Evolutionary conservation across 208 protist species (phyloP).

Genomic region (Wallacemonas sp.): DNA sequence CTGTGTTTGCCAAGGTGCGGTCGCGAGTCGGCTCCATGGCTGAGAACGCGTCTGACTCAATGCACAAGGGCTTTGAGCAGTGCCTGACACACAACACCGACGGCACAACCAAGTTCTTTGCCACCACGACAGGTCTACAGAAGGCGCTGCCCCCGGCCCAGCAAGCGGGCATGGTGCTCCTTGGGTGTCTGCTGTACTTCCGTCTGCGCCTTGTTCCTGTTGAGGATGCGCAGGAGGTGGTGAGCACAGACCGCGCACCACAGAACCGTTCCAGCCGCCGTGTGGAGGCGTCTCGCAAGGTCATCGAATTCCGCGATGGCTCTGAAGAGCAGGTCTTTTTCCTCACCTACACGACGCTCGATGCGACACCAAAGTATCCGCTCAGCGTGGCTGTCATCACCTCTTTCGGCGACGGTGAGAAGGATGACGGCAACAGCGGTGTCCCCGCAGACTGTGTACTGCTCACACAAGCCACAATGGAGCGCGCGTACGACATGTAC

Average conservation of each 20-base stretch:
- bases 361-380: constrained; percentile 41
- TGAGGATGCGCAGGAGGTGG: neutral
- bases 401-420: constrained; percentile 15
- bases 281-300: constrained; percentile 19
- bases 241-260: neutral
- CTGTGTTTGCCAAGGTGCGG: constrained; percentile 53
- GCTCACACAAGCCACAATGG: constrained; percentile 53
- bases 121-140: constrained; percentile 62
- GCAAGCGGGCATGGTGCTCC: constrained; percentile 62
- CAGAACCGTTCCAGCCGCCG: constrained; percentile 31
- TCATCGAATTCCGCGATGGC: constrained; percentile 44
- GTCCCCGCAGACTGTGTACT: constrained; percentile 48
- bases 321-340: constrained; percentile 56
- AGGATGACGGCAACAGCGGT: constrained; percentile 17
- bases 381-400: constrained; percentile 30
- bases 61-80: constrained; percentile 77
- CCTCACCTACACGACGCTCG: constrained; percentile 50
- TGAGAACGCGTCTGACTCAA: constrained; percentile 66
- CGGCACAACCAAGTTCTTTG: constrained; percentile 75
- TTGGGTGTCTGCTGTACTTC: constrained; percentile 80
- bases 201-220: constrained; percentile 42
- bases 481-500: constrained; percentile 71
- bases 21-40: constrained; percentile 74
- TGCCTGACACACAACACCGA: constrained; percentile 65
- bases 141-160: constrained; percentile 57